Percentiles rank a stretch among this genome's conserved stretches.
Evolutionary conservation across 148 eudicot species (phyloP).

Genomic region (Rhododendron griersonianum): DNA sequence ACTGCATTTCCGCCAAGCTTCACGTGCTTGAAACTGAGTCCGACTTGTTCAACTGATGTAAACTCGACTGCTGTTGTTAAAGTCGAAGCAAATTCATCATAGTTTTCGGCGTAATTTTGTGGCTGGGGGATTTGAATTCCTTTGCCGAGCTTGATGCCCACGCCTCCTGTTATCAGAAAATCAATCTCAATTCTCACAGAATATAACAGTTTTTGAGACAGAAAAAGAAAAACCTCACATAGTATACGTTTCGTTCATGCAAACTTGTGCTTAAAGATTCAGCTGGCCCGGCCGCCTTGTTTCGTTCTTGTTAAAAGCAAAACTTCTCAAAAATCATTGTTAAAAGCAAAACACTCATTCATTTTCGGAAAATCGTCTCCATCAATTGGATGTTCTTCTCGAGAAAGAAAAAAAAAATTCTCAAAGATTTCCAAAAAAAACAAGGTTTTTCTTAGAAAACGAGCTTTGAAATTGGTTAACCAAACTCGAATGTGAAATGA

Average conservation of each 20-base stretch:
- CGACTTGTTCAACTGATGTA: constrained; percentile 11
- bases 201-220: too few species aligned
- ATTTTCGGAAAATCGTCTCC: too few species aligned
- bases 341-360: too few species aligned
- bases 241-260: neutral
- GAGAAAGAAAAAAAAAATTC: too few species aligned
- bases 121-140: constrained; percentile 8
- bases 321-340: too few species aligned
- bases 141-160: constrained; percentile 20
- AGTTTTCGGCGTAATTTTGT: neutral
- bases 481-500: neutral
- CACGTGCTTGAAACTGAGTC: constrained; percentile 19
- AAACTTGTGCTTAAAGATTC: neutral
- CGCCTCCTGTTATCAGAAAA: neutral
- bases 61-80: constrained; percentile 6
- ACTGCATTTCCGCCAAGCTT: constrained; percentile 24
- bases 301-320: too few species aligned
- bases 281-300: too few species aligned
- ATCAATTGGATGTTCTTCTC: too few species aligned
- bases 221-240: too few species aligned
- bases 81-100: neutral
- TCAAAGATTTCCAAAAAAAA: too few species aligned
- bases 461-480: too few species aligned
- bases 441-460: too few species aligned
- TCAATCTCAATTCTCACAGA: neutral